A percentile compares a stretch with the other conserved stretches of the same genome.
Evolutionary conservation across 352 stramenopile species (phyloP).

Genomic region (Phytophthora cryptogea): DNA sequence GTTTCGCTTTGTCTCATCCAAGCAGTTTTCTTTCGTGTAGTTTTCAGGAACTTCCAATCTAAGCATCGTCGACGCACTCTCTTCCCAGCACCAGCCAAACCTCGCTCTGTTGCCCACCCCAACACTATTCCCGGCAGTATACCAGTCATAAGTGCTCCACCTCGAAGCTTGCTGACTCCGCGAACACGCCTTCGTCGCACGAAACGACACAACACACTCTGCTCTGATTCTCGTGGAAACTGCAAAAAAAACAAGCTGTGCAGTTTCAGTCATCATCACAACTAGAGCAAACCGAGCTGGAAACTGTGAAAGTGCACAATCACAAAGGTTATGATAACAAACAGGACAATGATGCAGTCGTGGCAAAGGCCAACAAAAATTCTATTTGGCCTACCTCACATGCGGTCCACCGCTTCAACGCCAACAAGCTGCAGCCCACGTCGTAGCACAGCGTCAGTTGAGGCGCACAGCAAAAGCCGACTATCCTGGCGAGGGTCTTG

Average conservation of each 20-base stretch:
- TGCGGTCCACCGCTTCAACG: slow-evolving; percentile 69
- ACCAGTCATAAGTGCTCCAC: not conserved
- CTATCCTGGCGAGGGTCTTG: slow-evolving; percentile 64
- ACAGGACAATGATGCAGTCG: not conserved
- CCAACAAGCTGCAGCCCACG: slow-evolving; percentile 72
- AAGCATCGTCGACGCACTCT: too few relatives aligned
- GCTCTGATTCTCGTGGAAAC: not conserved
- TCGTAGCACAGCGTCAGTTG: slow-evolving; percentile 70
- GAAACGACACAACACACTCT: not conserved
- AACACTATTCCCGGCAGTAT: too few relatives aligned
- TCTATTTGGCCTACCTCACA: slow-evolving; percentile 56
- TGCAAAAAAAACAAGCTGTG: too few relatives aligned
- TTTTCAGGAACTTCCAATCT: too few relatives aligned
- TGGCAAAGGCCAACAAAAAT: slow-evolving; percentile 1
- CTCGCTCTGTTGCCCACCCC: too few relatives aligned
- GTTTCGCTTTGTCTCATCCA: not conserved
- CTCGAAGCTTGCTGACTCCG: too few relatives aligned
- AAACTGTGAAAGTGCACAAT: not conserved
- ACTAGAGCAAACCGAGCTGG: not conserved
- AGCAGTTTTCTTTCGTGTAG: not conserved
- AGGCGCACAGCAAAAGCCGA: slow-evolving; percentile 73
- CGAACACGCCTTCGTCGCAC: slow-evolving; percentile 2
- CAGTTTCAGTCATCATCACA: too few relatives aligned
- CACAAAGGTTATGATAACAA: not conserved
- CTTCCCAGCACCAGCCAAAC: too few relatives aligned